A percentile compares a stretch with the other conserved stretches of the same genome.
Conservation (phyloP, 257 asterid genomes). For the Euphrasia confusa region DNA sequence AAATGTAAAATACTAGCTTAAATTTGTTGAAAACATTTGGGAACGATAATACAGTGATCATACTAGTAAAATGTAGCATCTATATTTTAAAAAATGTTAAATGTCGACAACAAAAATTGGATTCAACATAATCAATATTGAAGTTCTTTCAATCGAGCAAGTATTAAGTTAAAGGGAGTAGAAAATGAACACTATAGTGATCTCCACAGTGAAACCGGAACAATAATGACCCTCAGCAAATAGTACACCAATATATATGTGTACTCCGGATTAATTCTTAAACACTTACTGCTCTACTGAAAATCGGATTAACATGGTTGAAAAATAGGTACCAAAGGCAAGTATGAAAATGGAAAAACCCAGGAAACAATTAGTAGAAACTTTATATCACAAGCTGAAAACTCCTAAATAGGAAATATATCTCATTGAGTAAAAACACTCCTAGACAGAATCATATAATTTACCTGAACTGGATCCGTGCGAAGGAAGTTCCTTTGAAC, state of each 20-base stretch:
- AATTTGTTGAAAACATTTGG: constrained; percentile 6
- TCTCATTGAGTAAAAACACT: neutral
- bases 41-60: neutral
- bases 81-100: neutral
- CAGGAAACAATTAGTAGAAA: constrained; percentile 2
- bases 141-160: neutral
- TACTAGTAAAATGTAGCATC: neutral
- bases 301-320: neutral
- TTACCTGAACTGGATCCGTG: constrained; percentile 82
- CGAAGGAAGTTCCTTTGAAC: constrained; percentile 83
- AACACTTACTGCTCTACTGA: neutral
- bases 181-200: neutral
- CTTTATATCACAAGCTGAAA: constrained; percentile 1
- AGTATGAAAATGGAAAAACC: neutral
- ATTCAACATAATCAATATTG: neutral
- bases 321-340: neutral
- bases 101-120: neutral
- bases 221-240: neutral
- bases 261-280: neutral
- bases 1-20: constrained; percentile 3
- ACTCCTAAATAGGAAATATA: neutral
- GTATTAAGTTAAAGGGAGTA: neutral
- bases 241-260: neutral
- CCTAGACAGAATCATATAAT: constrained; percentile 17
- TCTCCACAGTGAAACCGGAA: neutral